Percentiles rank a stretch among this genome's conserved stretches.
These are phyloP conservation scores for Salix dunnii DNA, from an alignment of 345 rosid genomes.

Conservation along the genomic window DNA sequence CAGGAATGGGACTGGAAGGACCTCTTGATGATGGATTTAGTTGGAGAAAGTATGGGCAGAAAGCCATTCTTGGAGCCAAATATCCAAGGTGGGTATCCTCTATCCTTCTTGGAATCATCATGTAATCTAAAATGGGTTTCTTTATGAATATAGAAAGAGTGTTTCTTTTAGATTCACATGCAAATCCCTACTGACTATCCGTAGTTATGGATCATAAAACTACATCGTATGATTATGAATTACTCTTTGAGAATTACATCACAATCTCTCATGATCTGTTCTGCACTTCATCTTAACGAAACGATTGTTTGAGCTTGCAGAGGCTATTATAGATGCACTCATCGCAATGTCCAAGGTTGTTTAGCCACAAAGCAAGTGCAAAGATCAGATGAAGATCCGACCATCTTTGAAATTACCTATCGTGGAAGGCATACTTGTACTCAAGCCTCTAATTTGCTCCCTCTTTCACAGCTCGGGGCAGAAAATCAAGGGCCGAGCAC, in stretches of 20 bases:
- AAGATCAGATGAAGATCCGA: conserved; percentile 72
- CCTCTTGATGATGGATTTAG: conserved; percentile 81
- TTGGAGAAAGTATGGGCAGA: conserved; percentile 97
- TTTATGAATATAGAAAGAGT: too few relatives aligned
- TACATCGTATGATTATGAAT: too few relatives aligned
- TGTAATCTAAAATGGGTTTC: too few relatives aligned
- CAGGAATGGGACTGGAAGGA: conserved; percentile 49
- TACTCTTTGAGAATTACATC: too few relatives aligned
- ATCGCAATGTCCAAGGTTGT: conserved; percentile 53
- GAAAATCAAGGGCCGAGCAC: conserved; percentile 13
- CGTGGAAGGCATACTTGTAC: conserved; percentile 70
- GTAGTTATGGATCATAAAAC: too few relatives aligned
- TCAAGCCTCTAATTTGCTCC: conserved; percentile 24
- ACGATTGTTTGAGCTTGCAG: conserved; percentile 28
- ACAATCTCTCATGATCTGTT: too few relatives aligned
- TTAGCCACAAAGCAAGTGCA: conserved; percentile 89
- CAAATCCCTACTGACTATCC: too few relatives aligned
- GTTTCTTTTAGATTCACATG: too few relatives aligned
- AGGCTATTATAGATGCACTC: conserved; percentile 88
- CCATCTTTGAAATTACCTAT: conserved; percentile 69
- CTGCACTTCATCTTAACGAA: background rate
- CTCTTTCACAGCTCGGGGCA: conserved; percentile 10
- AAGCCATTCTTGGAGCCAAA: conserved; percentile 74
- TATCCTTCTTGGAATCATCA: too few relatives aligned
- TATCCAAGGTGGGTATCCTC: conserved; percentile 92